phyloP scores from a whole-genome alignment of 2,329 filamentous ascomycete species.

The Beauveria pseudobassiana region DNA sequence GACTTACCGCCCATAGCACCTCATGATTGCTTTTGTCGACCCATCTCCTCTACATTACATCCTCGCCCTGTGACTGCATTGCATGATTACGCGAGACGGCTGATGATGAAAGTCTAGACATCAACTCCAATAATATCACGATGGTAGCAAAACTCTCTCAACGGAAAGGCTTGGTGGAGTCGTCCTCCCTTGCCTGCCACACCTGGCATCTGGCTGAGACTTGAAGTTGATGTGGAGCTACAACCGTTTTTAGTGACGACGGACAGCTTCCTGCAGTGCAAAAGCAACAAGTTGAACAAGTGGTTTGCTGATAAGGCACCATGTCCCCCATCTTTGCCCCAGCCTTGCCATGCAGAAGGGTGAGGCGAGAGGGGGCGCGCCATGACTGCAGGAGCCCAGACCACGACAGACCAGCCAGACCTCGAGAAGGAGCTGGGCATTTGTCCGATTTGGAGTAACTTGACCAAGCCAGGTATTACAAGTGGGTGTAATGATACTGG shows the following conservation, averaged over 20 bases:
- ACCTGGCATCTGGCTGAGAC: not conserved
- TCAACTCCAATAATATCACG: too few species aligned
- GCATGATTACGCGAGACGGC: not conserved
- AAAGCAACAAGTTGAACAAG: not conserved
- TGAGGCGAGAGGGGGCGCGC: not conserved
- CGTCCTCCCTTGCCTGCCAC: not conserved
- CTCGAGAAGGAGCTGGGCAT: not conserved
- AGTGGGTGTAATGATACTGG: not conserved
- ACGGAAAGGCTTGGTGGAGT: not conserved
- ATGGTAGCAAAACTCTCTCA: not conserved
- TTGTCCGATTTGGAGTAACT: not conserved
- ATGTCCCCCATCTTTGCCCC: not conserved
- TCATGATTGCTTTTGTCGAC: not conserved
- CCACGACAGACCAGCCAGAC: not conserved
- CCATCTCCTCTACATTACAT: not conserved
- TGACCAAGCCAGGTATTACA: not conserved
- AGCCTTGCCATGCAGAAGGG: conserved; percentile 2
- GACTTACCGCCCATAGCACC: not conserved
- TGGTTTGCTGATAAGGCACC: not conserved
- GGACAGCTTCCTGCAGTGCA: not conserved
- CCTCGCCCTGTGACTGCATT: not conserved
- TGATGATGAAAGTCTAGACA: not conserved
- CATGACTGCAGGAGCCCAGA: conserved; percentile 3
- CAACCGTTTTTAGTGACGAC: not conserved
- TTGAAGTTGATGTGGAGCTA: not conserved